Evolutionary conservation across 1,139 yeast species (phyloP), one percentile per base, ranked within the genome.

Genomic region (Sporopachydermia cereana): DNA sequence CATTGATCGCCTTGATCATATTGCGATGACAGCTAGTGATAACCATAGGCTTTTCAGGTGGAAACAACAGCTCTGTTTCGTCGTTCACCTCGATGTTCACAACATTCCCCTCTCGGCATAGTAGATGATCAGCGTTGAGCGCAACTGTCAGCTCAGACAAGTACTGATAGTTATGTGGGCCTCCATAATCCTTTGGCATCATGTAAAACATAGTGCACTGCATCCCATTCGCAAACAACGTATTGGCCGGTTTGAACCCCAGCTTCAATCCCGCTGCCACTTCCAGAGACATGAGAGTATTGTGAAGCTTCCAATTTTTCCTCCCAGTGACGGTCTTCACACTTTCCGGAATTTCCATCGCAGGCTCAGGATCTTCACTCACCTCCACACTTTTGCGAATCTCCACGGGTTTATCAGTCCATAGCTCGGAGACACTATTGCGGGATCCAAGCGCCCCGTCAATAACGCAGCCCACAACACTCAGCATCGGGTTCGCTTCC

Each of bases 1-100:
- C 60, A 50, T 76, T 68, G 48, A 77, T 65, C 4, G 65, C 55
- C 54, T 76, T 75, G 51, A 76, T 58, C 57, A 77, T 63, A 54
- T 77, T 77, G 27, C 78, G 79, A 1, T 65, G 60, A 46, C 69
- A 66, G 4, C 63, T 59, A 2, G 79, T 71, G 46, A 76, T 62
- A 2, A 52, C 48, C 42, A 72, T 58, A 24, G 52, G 45, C 21
- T 49, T n/a, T n/a, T n/a, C 39, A 12, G 7, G 12, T 7, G 39
- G 39, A 21, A 34, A 34, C 5, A 34, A n/a, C 39, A n/a, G 39
- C 22, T 34, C 39, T 7, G 39, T 34, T n/a, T 34, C 39, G 22
- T 34, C 39, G 18, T 34, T 21, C 9, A 34, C 22, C 22, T 21
- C 9, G 9, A 34, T 34, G 9, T 5, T 34, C 18, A 34, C 39